Evolutionary conservation across 1,139 yeast species (phyloP).

Genomic region (Meyerozyma carpophila): DNA sequence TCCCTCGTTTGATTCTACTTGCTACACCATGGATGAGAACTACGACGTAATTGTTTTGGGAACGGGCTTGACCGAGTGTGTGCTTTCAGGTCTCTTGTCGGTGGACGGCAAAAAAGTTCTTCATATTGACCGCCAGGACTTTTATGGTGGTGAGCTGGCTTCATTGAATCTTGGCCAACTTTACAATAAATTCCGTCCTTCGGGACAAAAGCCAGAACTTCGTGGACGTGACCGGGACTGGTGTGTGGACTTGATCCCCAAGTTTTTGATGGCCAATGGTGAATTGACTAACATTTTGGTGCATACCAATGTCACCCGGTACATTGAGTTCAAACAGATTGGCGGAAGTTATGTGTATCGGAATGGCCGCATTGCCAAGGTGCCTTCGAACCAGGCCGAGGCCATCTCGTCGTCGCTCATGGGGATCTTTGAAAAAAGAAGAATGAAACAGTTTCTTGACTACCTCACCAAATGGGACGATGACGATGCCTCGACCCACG

Average conservation of each 20-base stretch:
- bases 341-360: slow-evolving; percentile 93
- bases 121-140: slow-evolving; percentile 94
- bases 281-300: slow-evolving; percentile 92
- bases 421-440: slow-evolving; percentile 95
- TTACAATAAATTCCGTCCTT: slow-evolving; percentile 66
- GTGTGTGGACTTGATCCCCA: slow-evolving; percentile 96
- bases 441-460: slow-evolving; percentile 89
- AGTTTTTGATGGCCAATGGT: slow-evolving; percentile 96
- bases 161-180: slow-evolving; percentile 59
- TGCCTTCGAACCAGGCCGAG: slow-evolving; percentile 87
- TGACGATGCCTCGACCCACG: slow-evolving; percentile 74
- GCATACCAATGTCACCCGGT: slow-evolving; percentile 93
- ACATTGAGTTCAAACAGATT: slow-evolving; percentile 93
- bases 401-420: slow-evolving; percentile 88
- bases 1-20: neutral
- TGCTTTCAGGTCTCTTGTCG: slow-evolving; percentile 86
- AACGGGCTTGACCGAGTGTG: slow-evolving; percentile 93
- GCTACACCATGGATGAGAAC: slow-evolving; percentile 73
- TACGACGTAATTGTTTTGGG: slow-evolving; percentile 83
- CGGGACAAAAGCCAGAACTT: slow-evolving; percentile 62
- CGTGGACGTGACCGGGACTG: slow-evolving; percentile 94
- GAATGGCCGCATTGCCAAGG: slow-evolving; percentile 87
- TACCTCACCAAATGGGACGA: slow-evolving; percentile 81
- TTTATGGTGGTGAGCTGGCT: slow-evolving; percentile 85
- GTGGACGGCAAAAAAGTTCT: slow-evolving; percentile 96